phyloP scores from a whole-genome alignment of 768 basidiomycete species.

The Suillus tomentosus region DNA sequence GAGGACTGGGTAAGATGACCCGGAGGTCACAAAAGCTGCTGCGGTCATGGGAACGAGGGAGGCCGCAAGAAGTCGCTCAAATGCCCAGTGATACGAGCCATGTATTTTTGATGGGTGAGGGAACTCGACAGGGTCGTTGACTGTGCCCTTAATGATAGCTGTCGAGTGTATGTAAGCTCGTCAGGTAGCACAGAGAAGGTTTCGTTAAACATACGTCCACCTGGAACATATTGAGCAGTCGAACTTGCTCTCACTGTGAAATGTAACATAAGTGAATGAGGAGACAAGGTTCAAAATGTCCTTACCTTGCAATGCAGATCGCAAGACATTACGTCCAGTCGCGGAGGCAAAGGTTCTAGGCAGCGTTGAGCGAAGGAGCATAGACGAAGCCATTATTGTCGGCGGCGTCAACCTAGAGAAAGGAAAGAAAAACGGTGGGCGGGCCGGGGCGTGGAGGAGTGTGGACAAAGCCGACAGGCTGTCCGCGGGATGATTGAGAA shows the following conservation, averaged over 20 bases:
- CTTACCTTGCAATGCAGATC: conserved; percentile 46
- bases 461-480: background rate
- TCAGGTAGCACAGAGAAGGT: background rate
- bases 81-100: conserved; percentile 91
- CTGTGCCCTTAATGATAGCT: conserved; percentile 90
- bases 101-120: conserved; percentile 78
- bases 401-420: background rate
- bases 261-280: conserved; percentile 12
- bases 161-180: background rate
- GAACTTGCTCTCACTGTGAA: conserved; percentile 42
- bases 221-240: conserved; percentile 55
- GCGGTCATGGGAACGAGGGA: conserved; percentile 88
- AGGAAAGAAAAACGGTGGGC: background rate
- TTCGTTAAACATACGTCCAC: conserved; percentile 23
- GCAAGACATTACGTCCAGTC: conserved; percentile 40
- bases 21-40: conserved; percentile 83
- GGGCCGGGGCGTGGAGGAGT: background rate
- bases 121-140: conserved; percentile 93
- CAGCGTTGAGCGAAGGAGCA: conserved; percentile 51
- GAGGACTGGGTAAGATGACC: conserved; percentile 76
- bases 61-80: conserved; percentile 90
- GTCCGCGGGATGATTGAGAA: background rate
- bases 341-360: conserved; percentile 42
- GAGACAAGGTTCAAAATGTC: background rate
- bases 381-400: conserved; percentile 49